phyloP scores from a whole-genome alignment of 2,329 filamentous ascomycete genomes.

The Pseudocercospora fijiensis region DNA sequence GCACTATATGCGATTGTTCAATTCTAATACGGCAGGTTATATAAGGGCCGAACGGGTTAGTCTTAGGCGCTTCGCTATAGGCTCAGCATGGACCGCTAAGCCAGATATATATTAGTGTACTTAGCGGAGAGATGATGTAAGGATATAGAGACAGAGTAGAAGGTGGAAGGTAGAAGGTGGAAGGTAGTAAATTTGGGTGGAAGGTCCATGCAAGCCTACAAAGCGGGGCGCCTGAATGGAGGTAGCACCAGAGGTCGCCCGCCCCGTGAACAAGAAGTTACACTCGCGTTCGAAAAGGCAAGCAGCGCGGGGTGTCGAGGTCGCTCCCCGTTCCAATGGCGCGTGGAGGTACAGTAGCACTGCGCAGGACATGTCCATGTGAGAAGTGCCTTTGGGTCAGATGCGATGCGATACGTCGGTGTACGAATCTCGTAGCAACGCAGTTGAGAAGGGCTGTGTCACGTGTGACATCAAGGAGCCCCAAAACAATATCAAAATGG shows the following conservation, averaged over 20 bases:
- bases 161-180: too few relatives aligned
- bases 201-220: too few relatives aligned
- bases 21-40: not conserved
- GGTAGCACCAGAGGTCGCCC: slow-evolving; percentile 17
- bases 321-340: not conserved
- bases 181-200: too few relatives aligned
- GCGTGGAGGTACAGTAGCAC: not conserved
- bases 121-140: too few relatives aligned
- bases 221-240: too few relatives aligned
- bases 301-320: not conserved
- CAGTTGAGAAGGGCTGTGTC: slow-evolving; percentile 7
- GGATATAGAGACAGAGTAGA: too few relatives aligned
- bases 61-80: too few relatives aligned
- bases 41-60: not conserved
- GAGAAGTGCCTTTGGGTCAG: slow-evolving; percentile 6
- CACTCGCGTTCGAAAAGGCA: not conserved
- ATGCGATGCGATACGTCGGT: slow-evolving; percentile 13
- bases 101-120: not conserved
- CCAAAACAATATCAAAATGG: not conserved
- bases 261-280: too few relatives aligned
- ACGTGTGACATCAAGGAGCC: slow-evolving; percentile 10
- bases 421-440: not conserved
- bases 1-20: not conserved
- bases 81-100: too few relatives aligned
- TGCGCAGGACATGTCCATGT: slow-evolving; percentile 1